phyloP scores from a whole-genome alignment of 2,329 filamentous ascomycete genomes.

The Cladophialophora chaetospira region DNA sequence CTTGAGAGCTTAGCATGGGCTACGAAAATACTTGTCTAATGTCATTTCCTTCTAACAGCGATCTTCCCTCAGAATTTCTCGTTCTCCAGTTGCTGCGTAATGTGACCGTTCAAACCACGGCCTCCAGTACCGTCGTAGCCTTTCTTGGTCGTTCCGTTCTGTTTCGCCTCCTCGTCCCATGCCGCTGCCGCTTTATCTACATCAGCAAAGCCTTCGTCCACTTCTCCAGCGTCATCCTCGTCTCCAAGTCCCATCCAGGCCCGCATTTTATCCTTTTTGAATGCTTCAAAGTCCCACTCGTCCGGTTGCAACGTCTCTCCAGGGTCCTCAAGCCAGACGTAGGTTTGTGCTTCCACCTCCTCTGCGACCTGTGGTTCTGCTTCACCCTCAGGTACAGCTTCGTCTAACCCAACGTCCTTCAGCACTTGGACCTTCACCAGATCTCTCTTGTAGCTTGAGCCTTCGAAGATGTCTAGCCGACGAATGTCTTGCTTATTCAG shows the following conservation, averaged over 20 bases:
- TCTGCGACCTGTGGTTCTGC: conserved; percentile 33
- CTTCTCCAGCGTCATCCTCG: conserved; percentile 43
- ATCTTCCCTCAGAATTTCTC: not conserved
- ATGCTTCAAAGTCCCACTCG: conserved; percentile 89
- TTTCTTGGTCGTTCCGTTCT: conserved; percentile 3
- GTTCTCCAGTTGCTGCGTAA: conserved; percentile 29
- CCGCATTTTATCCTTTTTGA: conserved; percentile 72
- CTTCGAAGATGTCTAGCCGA: conserved; percentile 81
- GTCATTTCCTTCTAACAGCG: conserved; percentile 22
- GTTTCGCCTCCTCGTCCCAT: conserved; percentile 2
- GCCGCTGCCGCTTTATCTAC: conserved; percentile 29
- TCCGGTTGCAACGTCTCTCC: conserved; percentile 61
- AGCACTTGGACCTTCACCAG: conserved; percentile 51
- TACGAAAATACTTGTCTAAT: conserved; percentile 30
- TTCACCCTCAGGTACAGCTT: conserved; percentile 38
- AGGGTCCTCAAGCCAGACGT: conserved; percentile 59
- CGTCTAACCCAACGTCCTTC: conserved; percentile 32
- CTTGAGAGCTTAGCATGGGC: conserved; percentile 20
- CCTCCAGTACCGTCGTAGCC: conserved; percentile 31
- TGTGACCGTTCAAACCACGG: conserved; percentile 31
- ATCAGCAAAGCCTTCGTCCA: conserved; percentile 35
- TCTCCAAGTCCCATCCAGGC: conserved; percentile 55
- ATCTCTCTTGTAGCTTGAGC: conserved; percentile 66
- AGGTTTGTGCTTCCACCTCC: conserved; percentile 59
- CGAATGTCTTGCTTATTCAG: conserved; percentile 74